Base-by-base conservation (phyloP, 2,329 filamentous ascomycete species). In the Ilyonectria destructans region DNA sequence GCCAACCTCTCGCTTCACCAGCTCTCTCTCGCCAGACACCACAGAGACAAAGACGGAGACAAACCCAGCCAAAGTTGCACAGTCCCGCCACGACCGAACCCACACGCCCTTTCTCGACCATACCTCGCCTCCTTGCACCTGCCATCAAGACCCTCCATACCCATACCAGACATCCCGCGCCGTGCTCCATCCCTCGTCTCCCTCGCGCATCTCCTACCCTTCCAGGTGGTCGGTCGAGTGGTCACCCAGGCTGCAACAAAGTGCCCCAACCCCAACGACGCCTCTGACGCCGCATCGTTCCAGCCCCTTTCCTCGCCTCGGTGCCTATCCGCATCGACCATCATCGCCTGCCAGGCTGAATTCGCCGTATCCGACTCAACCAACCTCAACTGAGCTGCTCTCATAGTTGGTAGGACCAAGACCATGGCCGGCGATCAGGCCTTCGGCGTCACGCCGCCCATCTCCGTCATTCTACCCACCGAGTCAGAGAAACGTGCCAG, bases 391-490 rank as follows among this genome's bases (percentile, higher is more conserved):
- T 31, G 26, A 61, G 40, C 60, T 51, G 51, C 56, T 49, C 40
- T 12, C 21, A 15, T 17, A 13, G 35, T 51, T 23, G 52, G 58
- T 60, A 62, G 54, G 46, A 54, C 45, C 55, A 35, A 62, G 58
- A 71, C 59, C 57, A 84, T 84, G 81, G 70, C 79, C 51, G 77
- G 78, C 66, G 80, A 83, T 60, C 82, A 82, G 60, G 77, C 76
- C 72, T 83, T 74, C 69, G 96, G 96, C 77, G 89, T 97, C 54
- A 98, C 95, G 67, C 91, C 92, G 74, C 92, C 96, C 54, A 93
- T 99, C 43, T 97, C 95, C 21, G 88, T 87, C 13, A 85, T 87
- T 23, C 86, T 95, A 26, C 96, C 96, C 5, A 96, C 92, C 1
- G 88, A 92, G 62, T 84, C 88, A 43, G 96, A 99, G 80, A 89